Evolutionary conservation across 257 asterid genomes (phyloP), one percentile per base, ranked within the genome.

Genomic region (Ocimum tenuiflorum): DNA sequence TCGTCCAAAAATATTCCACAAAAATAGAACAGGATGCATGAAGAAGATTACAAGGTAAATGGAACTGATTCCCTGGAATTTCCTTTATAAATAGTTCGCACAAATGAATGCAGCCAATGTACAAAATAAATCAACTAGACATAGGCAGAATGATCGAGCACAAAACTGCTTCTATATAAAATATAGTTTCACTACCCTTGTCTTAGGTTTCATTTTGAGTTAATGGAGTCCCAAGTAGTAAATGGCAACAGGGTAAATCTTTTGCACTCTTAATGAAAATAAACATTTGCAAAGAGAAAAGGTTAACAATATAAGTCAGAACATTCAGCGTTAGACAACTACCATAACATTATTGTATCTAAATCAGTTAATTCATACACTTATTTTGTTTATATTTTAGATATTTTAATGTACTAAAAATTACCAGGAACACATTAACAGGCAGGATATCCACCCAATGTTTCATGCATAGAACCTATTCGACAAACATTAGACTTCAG

Each of bases 1-100:
- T 67, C 54, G 63, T 48, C 42, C 60, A 54, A 71, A 73, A 54
- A 54, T 8, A 54, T 46, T 54, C 38, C 50, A 62, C 31, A n/a
- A 42, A 70, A 73, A 56, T 53, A 36, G 64, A 69, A 55, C 70
- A 72, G 60, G 48, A 31, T 20, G 24, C 18, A 50, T 7, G 15
- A 64, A 52, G 38, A 43, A 55, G 54, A 50, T 69, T 45, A 36
- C 72, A 54, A 68, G 61, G 45, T 33, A 43, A 57, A 60, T 31
- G 17, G 62, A 43, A 67, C 65, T 3, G 51, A 13, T 50, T 27
- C 42, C 51, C 48, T 52, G 8, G 19, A 48, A 60, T 33, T 42
- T 27, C 15, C 51, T 47, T 2, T 12, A 27, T 42, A 20, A 47
- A 67, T 65, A 17, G 22, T 31, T 43, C 38, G 14, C 51, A 60